Evolutionary conservation across 106 monocot species (phyloP), one percentile per base, ranked within the genome.

Genomic region (Allium fistulosum): DNA sequence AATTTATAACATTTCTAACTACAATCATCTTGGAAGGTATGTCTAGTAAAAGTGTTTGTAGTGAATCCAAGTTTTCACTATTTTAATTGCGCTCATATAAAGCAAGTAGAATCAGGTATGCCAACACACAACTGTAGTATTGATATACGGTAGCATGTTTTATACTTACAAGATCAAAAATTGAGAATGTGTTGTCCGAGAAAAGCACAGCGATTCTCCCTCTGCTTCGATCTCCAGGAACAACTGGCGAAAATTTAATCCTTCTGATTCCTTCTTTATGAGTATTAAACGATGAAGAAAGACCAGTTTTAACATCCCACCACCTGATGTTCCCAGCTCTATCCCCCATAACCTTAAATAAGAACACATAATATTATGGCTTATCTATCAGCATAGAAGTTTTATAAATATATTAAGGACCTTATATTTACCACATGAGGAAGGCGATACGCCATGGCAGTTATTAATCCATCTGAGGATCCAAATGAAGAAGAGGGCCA

Each of bases 181-280:
- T 81, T 53, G 99, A 99, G 72, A 99, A 99, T 26, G 99, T 90
- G 68, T 99, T 90, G 62, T 99, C 99, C 79, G 83, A 78, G 65
- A 99, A 99, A 13, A 99, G 79, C n/a, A 99, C 99, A 70, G 99
- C 93, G 66, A 99, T 87, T 51, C 93, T 80, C 47, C 99, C 99
- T 81, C 99, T 80, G 49, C 87, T 99, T 17, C 81, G 79, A 80
- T 99, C 99, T 61, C 99, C 93, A 78, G 87, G 51, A 75, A 87
- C 93, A 71, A 99, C 99, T 73, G 93, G 99, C 9, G 99, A 93
- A 77, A 99, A 99, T 58, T 99, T 99, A 81, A 99, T 99, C 76
- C 99, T 90, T 65, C 93, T 80, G 22, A 99, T 93, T 71, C 99
- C 99, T 66, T 99, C 99, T 74, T 75, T 93, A 63, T 99, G 93